Evolutionary conservation across 495 filamentous ascomycete species (phyloP), one percentile per base, ranked within the genome.

Genomic region (Amphirosellinia nigrospora): DNA sequence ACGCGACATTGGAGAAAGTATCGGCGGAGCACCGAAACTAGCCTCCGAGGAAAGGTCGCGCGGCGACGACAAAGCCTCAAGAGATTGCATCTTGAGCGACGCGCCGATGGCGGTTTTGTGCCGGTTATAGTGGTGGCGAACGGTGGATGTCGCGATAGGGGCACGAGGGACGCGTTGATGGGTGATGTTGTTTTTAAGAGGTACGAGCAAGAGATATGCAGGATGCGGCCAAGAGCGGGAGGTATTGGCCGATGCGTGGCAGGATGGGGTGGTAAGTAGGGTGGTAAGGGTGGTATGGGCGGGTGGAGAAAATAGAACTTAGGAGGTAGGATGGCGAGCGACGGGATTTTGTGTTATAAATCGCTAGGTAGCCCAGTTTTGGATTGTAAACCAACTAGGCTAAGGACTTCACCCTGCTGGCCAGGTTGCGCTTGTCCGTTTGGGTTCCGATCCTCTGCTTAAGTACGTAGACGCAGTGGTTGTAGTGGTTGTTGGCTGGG

Each of bases 1-100:
- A 84, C 71, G 80, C 79, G 70, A 73, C 66, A 61, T 81, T 77
- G 10, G 83, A 84, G 58, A 80, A 81, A 13, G 74, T 75, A 36
- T 84, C 81, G 34, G 79, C 73, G 11, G 70, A 4, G 80, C 74
- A 66, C 61, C 75, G 41, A 73, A 64, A 60, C 76, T 78, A 13
- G 71, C 65, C 72, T 78, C 76, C 2, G 76, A 78, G 9, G 76
- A 74, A 26, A 70, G 58, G n/a, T 75, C 76, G 71, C 76, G 76
- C 71, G 76, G 61, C 48, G 74, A 71, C 45, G 72, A 74, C 70
- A 74, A 56, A 60, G 74, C 38, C 55, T 36, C 45, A 39, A 68
- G 56, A 39, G 71, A 72, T 11, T 78, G 70, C 76, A 78, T 78
- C 55, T 45, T 68, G 52, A 30, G 53, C 43, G 28, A 76, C 74